Evolutionary conservation across 2,329 filamentous ascomycete species (phyloP).

Genomic region (Alternaria longipes): DNA sequence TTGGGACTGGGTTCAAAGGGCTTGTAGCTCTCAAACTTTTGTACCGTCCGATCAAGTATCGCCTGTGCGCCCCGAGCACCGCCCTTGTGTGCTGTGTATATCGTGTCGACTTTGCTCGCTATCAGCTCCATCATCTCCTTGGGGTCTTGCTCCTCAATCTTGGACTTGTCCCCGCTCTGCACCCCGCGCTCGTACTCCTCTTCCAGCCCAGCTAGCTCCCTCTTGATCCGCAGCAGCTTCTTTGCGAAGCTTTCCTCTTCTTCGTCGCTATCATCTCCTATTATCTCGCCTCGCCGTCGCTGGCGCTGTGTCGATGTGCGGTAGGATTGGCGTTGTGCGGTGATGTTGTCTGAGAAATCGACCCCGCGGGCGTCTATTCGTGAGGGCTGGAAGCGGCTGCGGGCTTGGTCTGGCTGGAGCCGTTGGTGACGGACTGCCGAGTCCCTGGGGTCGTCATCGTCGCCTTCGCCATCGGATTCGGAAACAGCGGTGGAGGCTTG

Average conservation of each 20-base stretch:
- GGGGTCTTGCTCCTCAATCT: slow-evolving; percentile 52
- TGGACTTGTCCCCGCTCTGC: slow-evolving; percentile 53
- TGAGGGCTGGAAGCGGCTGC: slow-evolving; percentile 78
- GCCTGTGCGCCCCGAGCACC: slow-evolving; percentile 48
- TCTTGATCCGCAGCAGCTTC: slow-evolving; percentile 81
- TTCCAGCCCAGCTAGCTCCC: slow-evolving; percentile 76
- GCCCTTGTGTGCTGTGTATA: slow-evolving; percentile 59
- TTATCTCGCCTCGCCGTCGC: slow-evolving; percentile 67
- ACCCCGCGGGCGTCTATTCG: slow-evolving; percentile 79
- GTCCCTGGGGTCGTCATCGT: slow-evolving; percentile 34
- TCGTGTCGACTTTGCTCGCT: slow-evolving; percentile 74
- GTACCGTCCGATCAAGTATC: slow-evolving; percentile 47
- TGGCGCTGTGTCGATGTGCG: slow-evolving; percentile 74
- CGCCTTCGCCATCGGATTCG: slow-evolving; percentile 66
- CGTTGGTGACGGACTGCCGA: slow-evolving; percentile 75
- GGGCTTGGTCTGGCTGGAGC: slow-evolving; percentile 80
- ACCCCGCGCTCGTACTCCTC: slow-evolving; percentile 65
- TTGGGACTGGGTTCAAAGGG: slow-evolving; percentile 38
- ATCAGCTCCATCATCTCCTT: slow-evolving; percentile 70
- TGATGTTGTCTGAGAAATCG: slow-evolving; percentile 90
- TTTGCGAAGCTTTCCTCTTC: slow-evolving; percentile 73
- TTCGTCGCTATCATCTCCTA: slow-evolving; percentile 79
- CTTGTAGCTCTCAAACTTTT: slow-evolving; percentile 46
- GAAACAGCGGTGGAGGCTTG: slow-evolving; percentile 59
- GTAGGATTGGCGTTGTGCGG: slow-evolving; percentile 80